Evolutionary conservation across 345 rosid species (phyloP), one percentile per base, ranked within the genome.

Genomic region (Linum trigynum): DNA sequence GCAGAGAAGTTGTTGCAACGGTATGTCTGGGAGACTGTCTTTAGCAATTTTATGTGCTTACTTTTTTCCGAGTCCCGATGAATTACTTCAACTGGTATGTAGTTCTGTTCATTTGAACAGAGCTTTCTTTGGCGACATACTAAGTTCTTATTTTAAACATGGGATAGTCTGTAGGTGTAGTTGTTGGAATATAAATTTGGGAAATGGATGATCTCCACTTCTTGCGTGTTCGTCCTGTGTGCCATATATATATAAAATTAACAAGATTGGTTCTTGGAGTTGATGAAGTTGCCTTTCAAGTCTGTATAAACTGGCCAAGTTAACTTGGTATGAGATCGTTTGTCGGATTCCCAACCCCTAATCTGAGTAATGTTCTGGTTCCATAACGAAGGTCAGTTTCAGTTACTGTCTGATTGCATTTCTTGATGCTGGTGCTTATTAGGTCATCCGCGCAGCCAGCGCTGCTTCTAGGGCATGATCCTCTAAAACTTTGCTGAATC

Each of bases 1-100:
- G 92, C 97, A 1, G 68, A 80, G 86, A 83, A 86, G 85, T 67
- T 88, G 84, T 78, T 94, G 39, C 77, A 90, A 69, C 75, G 95
- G 97, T 90, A 77, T 48, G 32, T 23, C 32, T 23, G 11, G 53
- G 14, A 48, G 14, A 48, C 14, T 15, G 14, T 48, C 53, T 48
- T 48, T 12, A 15, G 14, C 11, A 48, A 9, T 2, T 2, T 48
- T 48, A 10, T 9, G 53, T 6, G 14, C 11, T 48, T 6, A 48
- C 14, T 9, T 48, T 12, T 15, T 48, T 9, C 14, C 11, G 9
- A 41, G 5, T 41, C 45, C 9, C 45, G 0, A 8, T 41, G 5
- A 41, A 41, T 41, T 41, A 41, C 6, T 23, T 23, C 32, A 23
- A 23, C 32, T 1, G 32, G 32, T 23, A 23, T 23, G 32, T 23